A percentile compares a stretch with the other conserved stretches of the same genome.
These are phyloP conservation scores for Hepatocystis sp. DNA, from an alignment of 169 alveolate species.

Conservation along the genomic window DNA sequence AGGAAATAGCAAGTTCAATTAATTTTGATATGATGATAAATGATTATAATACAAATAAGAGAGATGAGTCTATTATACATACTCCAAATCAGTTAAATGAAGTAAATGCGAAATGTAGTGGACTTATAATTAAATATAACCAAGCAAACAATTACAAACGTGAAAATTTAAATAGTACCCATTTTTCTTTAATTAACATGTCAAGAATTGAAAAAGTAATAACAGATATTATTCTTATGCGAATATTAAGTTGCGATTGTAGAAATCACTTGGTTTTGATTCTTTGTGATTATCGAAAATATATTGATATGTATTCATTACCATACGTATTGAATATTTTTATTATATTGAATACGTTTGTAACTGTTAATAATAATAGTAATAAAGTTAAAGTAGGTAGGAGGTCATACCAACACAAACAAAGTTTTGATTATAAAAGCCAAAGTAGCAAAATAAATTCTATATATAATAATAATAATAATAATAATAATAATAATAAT, in stretches of 20 bases:
- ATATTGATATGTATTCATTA: slow-evolving; percentile 72
- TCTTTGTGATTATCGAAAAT: slow-evolving; percentile 64
- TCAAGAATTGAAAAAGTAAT: slow-evolving; percentile 63
- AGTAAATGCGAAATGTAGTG: too few relatives aligned
- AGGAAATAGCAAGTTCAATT: too few relatives aligned
- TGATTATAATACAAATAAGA: background rate
- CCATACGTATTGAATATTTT: slow-evolving; percentile 61
- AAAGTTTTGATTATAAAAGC: background rate
- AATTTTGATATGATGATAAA: too few relatives aligned
- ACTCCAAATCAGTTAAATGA: background rate
- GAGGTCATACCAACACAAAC: slow-evolving; percentile 1
- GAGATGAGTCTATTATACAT: background rate
- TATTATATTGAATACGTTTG: slow-evolving; percentile 23
- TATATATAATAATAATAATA: too few relatives aligned
- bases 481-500: too few relatives aligned
- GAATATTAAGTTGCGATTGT: slow-evolving; percentile 66
- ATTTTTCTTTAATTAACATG: slow-evolving; percentile 35
- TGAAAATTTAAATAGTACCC: background rate
- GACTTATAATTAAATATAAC: slow-evolving; percentile 15
- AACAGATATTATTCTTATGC: slow-evolving; percentile 37
- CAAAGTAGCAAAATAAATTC: background rate
- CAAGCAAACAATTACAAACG: too few relatives aligned
- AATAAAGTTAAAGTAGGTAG: slow-evolving; percentile 1
- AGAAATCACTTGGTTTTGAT: slow-evolving; percentile 44
- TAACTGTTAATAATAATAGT: slow-evolving; percentile 21